Base-by-base conservation (phyloP, 2,329 filamentous ascomycete genomes). In the Nannizziopsis barbatae region DNA sequence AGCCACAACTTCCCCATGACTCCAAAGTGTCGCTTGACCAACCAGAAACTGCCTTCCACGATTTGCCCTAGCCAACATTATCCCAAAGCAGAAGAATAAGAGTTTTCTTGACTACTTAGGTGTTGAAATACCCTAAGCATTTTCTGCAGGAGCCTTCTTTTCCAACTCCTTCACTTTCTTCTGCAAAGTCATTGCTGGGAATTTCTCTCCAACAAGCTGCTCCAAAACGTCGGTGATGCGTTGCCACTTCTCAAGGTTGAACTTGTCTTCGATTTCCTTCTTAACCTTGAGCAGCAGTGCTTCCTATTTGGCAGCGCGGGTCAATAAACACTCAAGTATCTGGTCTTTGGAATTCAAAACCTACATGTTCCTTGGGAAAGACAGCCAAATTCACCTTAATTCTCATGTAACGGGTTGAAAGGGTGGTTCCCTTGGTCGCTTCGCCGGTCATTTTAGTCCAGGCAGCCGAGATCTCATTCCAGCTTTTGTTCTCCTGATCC, bases 131-230 rank as follows among this genome's bases (percentile, higher is more conserved):
- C n/a, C 22, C 22, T 27, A 18, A 11, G n/a, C 14, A 20, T 31
- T 37, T 5, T 46, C 35, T 6, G 14, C 14, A 9, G 5, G 7
- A 10, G 14, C 47, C 27, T 56, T 59, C 50, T 62, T 57, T 54
- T 58, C 61, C 33, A 69, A 44, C 53, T 68, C 65, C 59, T 67
- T 68, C 53, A 64, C 67, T 54, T 66, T 64, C 52, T 67, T 63
- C 57, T 64, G 60, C 18, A 70, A 50, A 6, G 60, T 57, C 14
- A 59, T 52, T 7, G 55, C 48, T 32, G 65, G 56, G 47, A 69
- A 70, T 20, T 56, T 57, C 11, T 53, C 54, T 1, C 65, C 65
- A 3, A 61, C 60, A 18, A 56, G 56, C 6, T 55, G 51, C 17
- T 56, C 56, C 46, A 70, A 57, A 6, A 55, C 51, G 10, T 62